Evolutionary conservation across 306 rosid genomes (phyloP).

Genomic region (Trifolium pratense): DNA sequence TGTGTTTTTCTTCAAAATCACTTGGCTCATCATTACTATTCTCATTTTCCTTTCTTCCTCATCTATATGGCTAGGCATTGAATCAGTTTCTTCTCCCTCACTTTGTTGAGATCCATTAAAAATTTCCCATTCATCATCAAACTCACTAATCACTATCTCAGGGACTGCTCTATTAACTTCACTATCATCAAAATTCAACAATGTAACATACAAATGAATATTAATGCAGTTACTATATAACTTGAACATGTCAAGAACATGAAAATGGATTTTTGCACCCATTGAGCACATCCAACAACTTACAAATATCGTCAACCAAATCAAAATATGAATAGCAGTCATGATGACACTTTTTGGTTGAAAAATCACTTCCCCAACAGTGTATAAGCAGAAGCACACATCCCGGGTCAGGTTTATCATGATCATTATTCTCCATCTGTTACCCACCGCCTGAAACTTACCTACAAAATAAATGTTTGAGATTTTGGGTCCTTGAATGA

Average conservation of each 20-base stretch:
- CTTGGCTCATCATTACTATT: no score
- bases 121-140: neutral
- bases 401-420: no score
- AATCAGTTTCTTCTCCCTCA: neutral
- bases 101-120: neutral
- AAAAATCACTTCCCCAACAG: no score
- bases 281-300: no score
- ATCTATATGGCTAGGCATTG: no score
- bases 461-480: neutral
- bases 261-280: neutral
- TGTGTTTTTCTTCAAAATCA: neutral
- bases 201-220: neutral
- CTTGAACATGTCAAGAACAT: neutral
- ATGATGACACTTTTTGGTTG: no score
- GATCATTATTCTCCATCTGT: no score
- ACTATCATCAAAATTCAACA: neutral
- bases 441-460: no score
- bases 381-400: no score
- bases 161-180: neutral
- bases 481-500: neutral
- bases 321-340: no score
- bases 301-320: no score
- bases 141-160: neutral
- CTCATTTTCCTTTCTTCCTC: no score
- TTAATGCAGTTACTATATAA: neutral